A percentile compares a stretch with the other conserved stretches of the same genome.
phyloP scores from a whole-genome alignment of 2,329 filamentous ascomycete genomes.

The Trichoderma brevicompactum region DNA sequence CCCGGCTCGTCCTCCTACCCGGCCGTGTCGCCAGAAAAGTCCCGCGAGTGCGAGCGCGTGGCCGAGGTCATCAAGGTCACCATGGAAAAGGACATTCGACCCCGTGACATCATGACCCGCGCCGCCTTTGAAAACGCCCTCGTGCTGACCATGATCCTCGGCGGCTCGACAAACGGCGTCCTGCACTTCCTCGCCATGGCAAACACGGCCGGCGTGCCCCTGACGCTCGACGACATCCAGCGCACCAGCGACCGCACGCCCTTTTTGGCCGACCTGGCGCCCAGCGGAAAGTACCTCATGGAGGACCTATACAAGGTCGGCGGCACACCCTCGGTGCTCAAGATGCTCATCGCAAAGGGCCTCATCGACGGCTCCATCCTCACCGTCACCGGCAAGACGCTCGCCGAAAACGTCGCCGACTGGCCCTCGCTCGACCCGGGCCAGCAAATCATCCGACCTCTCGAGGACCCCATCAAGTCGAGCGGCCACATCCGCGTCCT shows the following conservation, averaged over 20 bases:
- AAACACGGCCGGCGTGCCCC: constrained; percentile 74
- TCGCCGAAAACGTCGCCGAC: constrained; percentile 77
- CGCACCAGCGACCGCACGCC: constrained; percentile 81
- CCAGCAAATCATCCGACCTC: constrained; percentile 84
- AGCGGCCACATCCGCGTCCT: constrained; percentile 90
- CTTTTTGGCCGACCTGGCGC: constrained; percentile 83
- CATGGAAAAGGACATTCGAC: constrained; percentile 82
- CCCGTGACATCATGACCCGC: constrained; percentile 78
- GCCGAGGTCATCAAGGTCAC: constrained; percentile 77
- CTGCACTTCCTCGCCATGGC: constrained; percentile 92
- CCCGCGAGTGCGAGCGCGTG: constrained; percentile 81
- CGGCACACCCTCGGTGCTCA: constrained; percentile 83
- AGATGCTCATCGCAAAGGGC: constrained; percentile 76
- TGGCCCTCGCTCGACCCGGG: constrained; percentile 78
- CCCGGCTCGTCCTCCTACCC: constrained; percentile 84
- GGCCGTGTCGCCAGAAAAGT: constrained; percentile 79
- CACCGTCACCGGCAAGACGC: constrained; percentile 82
- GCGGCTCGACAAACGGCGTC: constrained; percentile 86
- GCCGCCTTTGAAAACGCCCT: constrained; percentile 85
- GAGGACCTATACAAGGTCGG: constrained; percentile 86
- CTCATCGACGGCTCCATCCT: constrained; percentile 77
- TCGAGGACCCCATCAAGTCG: constrained; percentile 74
- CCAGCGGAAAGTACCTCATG: constrained; percentile 83
- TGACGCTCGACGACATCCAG: constrained; percentile 83
- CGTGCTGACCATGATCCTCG: constrained; percentile 89